Evolutionary conservation across 1,139 yeast species (phyloP).

Genomic region (Blastobotrys elegans): DNA sequence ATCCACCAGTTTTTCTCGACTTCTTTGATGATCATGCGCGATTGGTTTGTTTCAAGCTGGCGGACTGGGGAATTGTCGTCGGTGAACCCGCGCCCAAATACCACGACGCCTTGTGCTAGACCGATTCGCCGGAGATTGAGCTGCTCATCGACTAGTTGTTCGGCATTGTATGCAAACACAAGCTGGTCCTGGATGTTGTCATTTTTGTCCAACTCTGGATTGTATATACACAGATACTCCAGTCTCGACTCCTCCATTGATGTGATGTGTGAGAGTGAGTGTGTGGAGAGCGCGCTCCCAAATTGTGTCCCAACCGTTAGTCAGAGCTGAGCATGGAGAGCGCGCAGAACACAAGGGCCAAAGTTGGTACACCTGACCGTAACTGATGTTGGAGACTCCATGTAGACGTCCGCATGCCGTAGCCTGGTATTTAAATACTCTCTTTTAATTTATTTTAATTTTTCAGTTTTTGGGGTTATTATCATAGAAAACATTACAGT

Average conservation of each 20-base stretch:
- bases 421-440: too few species aligned
- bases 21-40: conserved; percentile 25
- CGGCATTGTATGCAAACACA: conserved; percentile 26
- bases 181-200: conserved; percentile 29
- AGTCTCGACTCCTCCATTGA: conserved; percentile 16
- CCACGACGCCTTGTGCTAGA: conserved; percentile 31
- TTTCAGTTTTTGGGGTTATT: too few species aligned
- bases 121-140: conserved; percentile 29
- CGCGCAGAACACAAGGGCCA: too few species aligned
- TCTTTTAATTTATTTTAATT: too few species aligned
- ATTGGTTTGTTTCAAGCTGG: conserved; percentile 26
- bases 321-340: too few species aligned
- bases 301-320: too few species aligned
- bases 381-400: too few species aligned
- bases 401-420: too few species aligned
- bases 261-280: not conserved
- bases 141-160: conserved; percentile 19
- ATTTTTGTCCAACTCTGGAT: conserved; percentile 28
- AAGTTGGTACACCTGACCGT: too few species aligned
- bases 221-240: conserved; percentile 29
- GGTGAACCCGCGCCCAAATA: conserved; percentile 28
- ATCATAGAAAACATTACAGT: too few species aligned
- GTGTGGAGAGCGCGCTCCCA: too few species aligned
- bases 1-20: conserved; percentile 27
- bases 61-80: conserved; percentile 25